Evolutionary conservation across 352 stramenopile genomes (phyloP).

Genomic region (Globisporangium megalacanthum): DNA sequence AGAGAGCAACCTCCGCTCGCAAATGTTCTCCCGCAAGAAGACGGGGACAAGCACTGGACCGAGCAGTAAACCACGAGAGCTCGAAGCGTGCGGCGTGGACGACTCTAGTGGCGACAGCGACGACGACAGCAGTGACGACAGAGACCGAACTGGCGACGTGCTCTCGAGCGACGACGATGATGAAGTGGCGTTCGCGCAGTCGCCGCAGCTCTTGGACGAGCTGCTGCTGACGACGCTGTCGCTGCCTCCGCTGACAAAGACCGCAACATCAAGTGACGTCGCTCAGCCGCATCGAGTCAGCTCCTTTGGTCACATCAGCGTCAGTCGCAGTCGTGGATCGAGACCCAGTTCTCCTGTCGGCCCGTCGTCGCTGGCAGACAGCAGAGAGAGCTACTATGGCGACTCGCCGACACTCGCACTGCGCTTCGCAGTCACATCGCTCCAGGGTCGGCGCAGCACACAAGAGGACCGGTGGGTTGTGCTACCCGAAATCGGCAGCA

Average conservation of each 20-base stretch:
- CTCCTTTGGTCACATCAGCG: neutral
- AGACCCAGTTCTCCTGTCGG: neutral
- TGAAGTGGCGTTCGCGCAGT: constrained; percentile 58
- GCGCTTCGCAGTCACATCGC: constrained; percentile 37
- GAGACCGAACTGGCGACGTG: constrained; percentile 15
- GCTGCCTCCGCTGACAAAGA: constrained; percentile 48
- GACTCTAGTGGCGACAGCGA: neutral
- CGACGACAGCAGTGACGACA: constrained; percentile 20
- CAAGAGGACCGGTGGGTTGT: constrained; percentile 75
- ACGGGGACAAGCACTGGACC: constrained; percentile 17
- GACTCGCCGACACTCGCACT: constrained; percentile 31
- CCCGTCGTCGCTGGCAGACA: neutral
- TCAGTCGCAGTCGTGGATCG: neutral
- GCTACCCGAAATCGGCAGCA: constrained; percentile 27
- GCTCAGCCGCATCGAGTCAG: neutral
- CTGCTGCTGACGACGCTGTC: constrained; percentile 69
- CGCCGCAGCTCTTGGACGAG: constrained; percentile 63
- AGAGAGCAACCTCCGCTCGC: constrained; percentile 56
- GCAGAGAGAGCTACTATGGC: constrained; percentile 33
- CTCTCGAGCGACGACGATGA: constrained; percentile 56
- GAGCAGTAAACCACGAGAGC: constrained; percentile 28
- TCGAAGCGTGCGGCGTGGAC: constrained; percentile 2
- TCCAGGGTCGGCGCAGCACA: constrained; percentile 61
- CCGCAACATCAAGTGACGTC: neutral
- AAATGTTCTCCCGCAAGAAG: constrained; percentile 66